phyloP scores from a whole-genome alignment of 176 grass and related monocot species.

The Triticum aestivum region IWGSC_CS_RefSeq_v2.1 NC_057814.1:101630957-101631456 shows the following conservation, averaged over 20 bases:
- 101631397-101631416: neutral
- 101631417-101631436: neutral
- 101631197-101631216: slow-evolving; percentile 57
- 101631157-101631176: slow-evolving; percentile 71
- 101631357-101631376: slow-evolving; percentile 86
- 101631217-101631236: slow-evolving; percentile 78
- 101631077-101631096: slow-evolving; percentile 67
- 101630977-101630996: neutral
- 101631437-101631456: neutral
- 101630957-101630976: neutral
- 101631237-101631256: slow-evolving; percentile 73
- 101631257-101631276: slow-evolving; percentile 65
- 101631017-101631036: slow-evolving; percentile 58
- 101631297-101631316: slow-evolving; percentile 62
- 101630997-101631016: no score
- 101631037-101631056: slow-evolving; percentile 63
- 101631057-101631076: slow-evolving; percentile 60
- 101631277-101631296: slow-evolving; percentile 71
- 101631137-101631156: slow-evolving; percentile 77
- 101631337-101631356: slow-evolving; percentile 66
- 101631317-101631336: slow-evolving; percentile 45
- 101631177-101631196: slow-evolving; percentile 85
- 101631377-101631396: slow-evolving; percentile 44
- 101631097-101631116: slow-evolving; percentile 57
- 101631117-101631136: slow-evolving; percentile 40